Evolutionary conservation across 78 protist genomes (phyloP), one percentile per base, ranked within the genome.

Genomic region (Dictyostelium purpureum): DNA sequence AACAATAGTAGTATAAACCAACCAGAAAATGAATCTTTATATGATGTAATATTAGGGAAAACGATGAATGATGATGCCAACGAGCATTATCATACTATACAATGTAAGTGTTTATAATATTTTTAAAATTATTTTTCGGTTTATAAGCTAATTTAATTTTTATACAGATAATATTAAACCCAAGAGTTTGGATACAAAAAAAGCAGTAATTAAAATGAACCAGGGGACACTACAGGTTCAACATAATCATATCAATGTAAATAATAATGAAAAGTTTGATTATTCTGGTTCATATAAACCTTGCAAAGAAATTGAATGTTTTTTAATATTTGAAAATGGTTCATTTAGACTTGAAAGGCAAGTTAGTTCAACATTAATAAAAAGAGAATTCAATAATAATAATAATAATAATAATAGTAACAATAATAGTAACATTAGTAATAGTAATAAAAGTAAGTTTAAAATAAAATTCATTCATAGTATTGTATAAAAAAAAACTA

Each of bases 281-380:
- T 81, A 51, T 57, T 43, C 21, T 19, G 89, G 89, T 16, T 19
- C 89, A 12, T 33, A 81, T 49, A 81, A 69, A 69, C 74, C 56
- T 33, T 56, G 71, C n/a, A 79, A 67, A 45, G 71, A 79, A 0
- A 45, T 56, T 33, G 89, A 81, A 81, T 81, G 65, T 28, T 24
- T 81, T 31, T 69, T 81, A 26, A 52, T 81, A 38, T 81, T 81
- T 69, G 89, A 81, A 69, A 69, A 81, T 69, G 89, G 89, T 28
- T 11, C 18, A 24, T 81, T 81, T 81, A 81, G 89, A 81, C 19
- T 81, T 19, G 89, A 81, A 16, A 66, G 57, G 69, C 57, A 56
- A 42, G 40, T 69, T 66, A 24, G 59, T 40, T 47, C 76, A 11
- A 35, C 77, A 18, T 21, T 47, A 28, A 49, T 43, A 31, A 79